These are phyloP conservation scores for Phytopythium chamaehyphon DNA, from an alignment of 352 stramenopile species.

Conservation along the genomic window DNA sequence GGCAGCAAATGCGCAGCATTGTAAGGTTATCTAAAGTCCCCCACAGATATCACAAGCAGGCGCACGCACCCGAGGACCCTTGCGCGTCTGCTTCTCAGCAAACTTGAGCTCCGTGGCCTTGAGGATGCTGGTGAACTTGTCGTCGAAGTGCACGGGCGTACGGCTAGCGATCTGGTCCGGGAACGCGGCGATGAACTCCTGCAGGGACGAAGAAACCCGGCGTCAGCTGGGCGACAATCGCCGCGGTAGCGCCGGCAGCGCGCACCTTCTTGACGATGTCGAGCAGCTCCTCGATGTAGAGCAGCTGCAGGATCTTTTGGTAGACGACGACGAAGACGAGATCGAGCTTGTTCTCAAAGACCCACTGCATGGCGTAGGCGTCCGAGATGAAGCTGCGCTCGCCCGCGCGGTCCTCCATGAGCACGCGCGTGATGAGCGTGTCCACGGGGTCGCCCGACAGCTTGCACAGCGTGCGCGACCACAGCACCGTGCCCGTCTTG, in stretches of 20 bases:
- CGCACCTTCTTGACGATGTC: conserved; percentile 74
- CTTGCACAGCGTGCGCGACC: conserved; percentile 86
- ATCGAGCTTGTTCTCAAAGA: conserved; percentile 90
- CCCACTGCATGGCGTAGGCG: conserved; percentile 89
- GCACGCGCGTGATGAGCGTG: conserved; percentile 84
- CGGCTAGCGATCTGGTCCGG: conserved; percentile 71
- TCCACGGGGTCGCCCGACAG: conserved; percentile 84
- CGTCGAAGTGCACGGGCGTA: conserved; percentile 71
- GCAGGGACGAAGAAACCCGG: conserved; percentile 1
- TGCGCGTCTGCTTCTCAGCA: conserved; percentile 52
- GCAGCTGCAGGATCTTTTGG: conserved; percentile 88
- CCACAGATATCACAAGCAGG: not conserved
- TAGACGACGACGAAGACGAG: conserved; percentile 92
- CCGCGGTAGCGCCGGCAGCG: too few species aligned
- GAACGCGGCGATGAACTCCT: conserved; percentile 72
- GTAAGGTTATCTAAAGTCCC: not conserved
- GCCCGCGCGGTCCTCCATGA: conserved; percentile 87
- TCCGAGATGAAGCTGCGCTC: conserved; percentile 85
- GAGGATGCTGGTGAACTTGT: conserved; percentile 78
- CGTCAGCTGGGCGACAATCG: too few species aligned
- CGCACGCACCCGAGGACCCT: conserved; percentile 41
- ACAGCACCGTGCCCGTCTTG: conserved; percentile 89
- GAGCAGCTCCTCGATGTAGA: conserved; percentile 91
- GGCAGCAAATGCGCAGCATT: not conserved
- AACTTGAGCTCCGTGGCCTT: conserved; percentile 70